A percentile compares a stretch with the other conserved stretches of the same genome.
phyloP scores from a whole-genome alignment of 805 yeast genomes.

The Brettanomyces bruxellensis region DNA sequence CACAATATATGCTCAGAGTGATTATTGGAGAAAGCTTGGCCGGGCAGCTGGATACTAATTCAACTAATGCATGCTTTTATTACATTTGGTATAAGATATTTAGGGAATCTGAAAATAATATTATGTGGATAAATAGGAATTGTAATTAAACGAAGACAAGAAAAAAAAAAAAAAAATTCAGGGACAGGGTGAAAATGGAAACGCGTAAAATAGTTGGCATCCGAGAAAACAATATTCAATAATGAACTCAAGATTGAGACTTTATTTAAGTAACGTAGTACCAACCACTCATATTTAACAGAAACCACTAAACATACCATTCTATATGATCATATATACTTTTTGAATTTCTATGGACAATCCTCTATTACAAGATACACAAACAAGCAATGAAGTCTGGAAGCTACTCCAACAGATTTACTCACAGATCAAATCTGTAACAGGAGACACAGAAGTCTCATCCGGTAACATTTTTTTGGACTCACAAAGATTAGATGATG shows the following conservation, averaged over 20 bases:
- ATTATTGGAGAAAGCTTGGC: slow-evolving; percentile 85
- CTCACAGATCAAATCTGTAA: not conserved
- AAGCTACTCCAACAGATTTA: not conserved
- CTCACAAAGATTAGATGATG: not conserved
- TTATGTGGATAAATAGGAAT: not conserved
- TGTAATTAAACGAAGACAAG: not conserved
- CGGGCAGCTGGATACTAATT: slow-evolving; percentile 55
- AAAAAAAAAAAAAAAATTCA: not conserved
- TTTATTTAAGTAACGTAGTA: too few species aligned
- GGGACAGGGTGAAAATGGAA: not conserved
- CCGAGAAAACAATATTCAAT: too few species aligned
- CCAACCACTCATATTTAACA: too few species aligned
- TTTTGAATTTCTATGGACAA: not conserved
- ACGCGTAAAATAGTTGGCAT: not conserved
- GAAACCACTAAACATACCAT: too few species aligned
- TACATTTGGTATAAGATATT: not conserved
- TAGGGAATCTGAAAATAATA: not conserved
- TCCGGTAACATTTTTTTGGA: not conserved
- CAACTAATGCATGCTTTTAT: too few species aligned
- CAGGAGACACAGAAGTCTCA: not conserved
- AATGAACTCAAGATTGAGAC: too few species aligned
- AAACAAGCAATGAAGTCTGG: not conserved
- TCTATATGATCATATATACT: too few species aligned
- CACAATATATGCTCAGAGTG: slow-evolving; percentile 68
- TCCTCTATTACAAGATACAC: not conserved